Evolutionary conservation across 2,329 filamentous ascomycete species (phyloP).

Genomic region (Colletotrichum paranaense): DNA sequence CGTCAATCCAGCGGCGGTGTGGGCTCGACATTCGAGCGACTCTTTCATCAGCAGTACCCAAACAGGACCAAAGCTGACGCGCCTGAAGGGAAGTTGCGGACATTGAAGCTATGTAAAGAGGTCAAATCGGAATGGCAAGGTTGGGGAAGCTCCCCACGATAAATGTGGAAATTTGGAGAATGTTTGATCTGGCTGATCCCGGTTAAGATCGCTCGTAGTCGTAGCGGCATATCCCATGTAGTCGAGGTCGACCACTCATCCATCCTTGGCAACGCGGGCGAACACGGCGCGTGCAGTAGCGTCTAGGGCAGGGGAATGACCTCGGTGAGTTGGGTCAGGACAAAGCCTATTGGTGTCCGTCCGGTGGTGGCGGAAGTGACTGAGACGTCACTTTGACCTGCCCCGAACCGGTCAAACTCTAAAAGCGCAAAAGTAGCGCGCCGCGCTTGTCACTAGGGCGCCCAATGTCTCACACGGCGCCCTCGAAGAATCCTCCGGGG

Average conservation of each 20-base stretch:
- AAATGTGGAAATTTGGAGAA: slow-evolving; percentile 13
- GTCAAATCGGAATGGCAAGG: neutral
- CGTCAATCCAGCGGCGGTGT: neutral
- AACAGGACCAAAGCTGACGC: neutral
- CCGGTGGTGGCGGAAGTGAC: neutral
- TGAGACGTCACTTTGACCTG: slow-evolving; percentile 26
- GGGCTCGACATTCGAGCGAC: slow-evolving; percentile 4
- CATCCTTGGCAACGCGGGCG: neutral
- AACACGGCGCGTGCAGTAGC: neutral
- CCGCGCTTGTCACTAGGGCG: neutral
- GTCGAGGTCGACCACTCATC: neutral
- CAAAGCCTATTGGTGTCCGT: slow-evolving; percentile 14
- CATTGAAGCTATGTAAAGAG: neutral
- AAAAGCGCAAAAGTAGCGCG: neutral
- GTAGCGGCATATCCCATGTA: slow-evolving; percentile 2
- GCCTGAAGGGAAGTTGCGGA: neutral
- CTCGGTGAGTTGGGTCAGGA: neutral
- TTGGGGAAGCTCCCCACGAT: neutral
- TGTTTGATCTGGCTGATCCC: neutral
- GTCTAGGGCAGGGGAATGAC: neutral
- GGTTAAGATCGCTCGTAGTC: neutral
- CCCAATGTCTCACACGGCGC: neutral
- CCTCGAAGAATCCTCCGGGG: neutral
- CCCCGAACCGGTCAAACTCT: slow-evolving; percentile 1
- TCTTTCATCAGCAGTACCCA: neutral